Base-by-base conservation (phyloP, 331 rosid genomes). In the Pyrus hybrid region DNA sequence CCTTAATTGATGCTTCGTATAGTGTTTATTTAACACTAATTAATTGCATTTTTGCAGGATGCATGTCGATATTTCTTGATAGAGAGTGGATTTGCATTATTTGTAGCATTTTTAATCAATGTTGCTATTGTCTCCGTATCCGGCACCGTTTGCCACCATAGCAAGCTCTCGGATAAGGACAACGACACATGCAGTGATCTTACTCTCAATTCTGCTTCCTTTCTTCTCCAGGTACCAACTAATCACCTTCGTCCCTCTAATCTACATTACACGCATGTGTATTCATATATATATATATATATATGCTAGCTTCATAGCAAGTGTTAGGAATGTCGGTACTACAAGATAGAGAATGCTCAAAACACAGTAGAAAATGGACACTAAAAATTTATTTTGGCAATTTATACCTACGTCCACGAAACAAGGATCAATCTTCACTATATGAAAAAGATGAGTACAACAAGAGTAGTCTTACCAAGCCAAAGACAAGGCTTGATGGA, bases 51-150 rank as follows among this genome's bases (percentile, higher is more conserved):
- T 11, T 2, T 82, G 86, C 91, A 93, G 98, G 91, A 87, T 2
- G 97, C 98, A 20, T 90, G 97, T 47, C 88, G 87, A 74, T 90
- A 71, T 76, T 90, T 86, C 80, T 87, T 93, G 76, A 72, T 88
- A 74, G 97, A 93, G 78, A 90, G 91, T 62, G 96, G 94, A 41
- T 77, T 91, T 21, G 97, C 98, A 26, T 73, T 93, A 64, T 78
- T 90, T 49, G 80, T 94, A 12, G 96, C 96, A 41, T 90, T 94
- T 72, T 78, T 94, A 32, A 94, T 94, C 76, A 94, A 94, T 68
- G 84, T 94, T 21, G 86, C 97, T 7, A 58, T 94, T 14, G 7
- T 91, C 53, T 90, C 98, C 33, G 97, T 94, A n/a, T 67, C 97
- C 1, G 97, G 92, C 64, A 77, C 88, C 2, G 84, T 87, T 54